These are phyloP conservation scores for Corylus avellana DNA, from an alignment of 306 rosid genomes.

Conservation along the genomic window DNA sequence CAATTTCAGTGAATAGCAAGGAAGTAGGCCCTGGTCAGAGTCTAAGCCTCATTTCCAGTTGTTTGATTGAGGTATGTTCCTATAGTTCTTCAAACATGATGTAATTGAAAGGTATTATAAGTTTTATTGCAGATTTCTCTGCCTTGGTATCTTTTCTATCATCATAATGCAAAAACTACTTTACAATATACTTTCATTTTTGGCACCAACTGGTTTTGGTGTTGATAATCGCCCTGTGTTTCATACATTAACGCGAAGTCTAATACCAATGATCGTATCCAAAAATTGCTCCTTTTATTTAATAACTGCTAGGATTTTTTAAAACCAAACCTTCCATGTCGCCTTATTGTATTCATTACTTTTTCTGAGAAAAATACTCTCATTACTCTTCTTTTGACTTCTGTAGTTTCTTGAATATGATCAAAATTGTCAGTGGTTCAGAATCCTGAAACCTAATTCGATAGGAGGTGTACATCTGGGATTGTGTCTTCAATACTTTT, in stretches of 20 bases:
- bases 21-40: conserved; percentile 72
- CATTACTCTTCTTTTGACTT: neutral
- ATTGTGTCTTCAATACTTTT: neutral
- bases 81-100: conserved; percentile 19
- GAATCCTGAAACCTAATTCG: neutral
- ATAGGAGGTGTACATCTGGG: neutral
- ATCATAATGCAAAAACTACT: neutral
- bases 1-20: conserved; percentile 68
- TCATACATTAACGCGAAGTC: neutral
- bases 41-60: conserved; percentile 56
- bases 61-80: conserved; percentile 83
- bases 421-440: neutral
- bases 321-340: neutral
- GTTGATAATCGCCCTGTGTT: neutral
- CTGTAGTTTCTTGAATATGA: neutral
- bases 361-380: neutral
- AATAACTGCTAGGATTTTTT: neutral
- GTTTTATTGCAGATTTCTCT: neutral
- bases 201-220: neutral
- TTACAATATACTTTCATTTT: neutral
- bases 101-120: neutral
- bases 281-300: neutral
- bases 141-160: neutral
- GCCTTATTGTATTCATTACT: neutral
- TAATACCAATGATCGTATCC: neutral